A percentile compares a stretch with the other conserved stretches of the same genome.
These are phyloP conservation scores for Cladosporium cucumerinum DNA, from an alignment of 2,329 filamentous ascomycete species.

Conservation along the genomic window DNA sequence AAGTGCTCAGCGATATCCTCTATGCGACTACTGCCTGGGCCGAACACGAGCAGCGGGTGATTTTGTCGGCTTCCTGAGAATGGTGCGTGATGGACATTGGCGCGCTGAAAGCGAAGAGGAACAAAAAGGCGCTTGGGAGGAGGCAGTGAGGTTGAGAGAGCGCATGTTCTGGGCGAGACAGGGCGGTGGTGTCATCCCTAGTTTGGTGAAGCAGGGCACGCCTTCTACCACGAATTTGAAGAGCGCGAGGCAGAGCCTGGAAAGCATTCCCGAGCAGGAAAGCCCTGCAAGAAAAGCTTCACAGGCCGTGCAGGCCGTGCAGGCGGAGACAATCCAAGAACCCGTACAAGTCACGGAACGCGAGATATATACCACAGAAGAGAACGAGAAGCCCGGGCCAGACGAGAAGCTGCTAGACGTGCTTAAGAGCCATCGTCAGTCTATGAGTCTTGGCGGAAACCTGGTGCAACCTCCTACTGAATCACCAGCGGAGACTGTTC, in stretches of 20 bases:
- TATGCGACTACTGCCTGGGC: conserved; percentile 83
- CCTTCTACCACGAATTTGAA: conserved; percentile 8
- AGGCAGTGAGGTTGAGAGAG: conserved; percentile 82
- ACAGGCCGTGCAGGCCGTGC: conserved; percentile 1
- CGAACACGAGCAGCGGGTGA: conserved; percentile 86
- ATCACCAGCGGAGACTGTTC: background rate
- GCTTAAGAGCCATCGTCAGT: conserved; percentile 12
- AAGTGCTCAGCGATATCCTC: conserved; percentile 79
- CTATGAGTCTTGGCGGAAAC: conserved; percentile 14
- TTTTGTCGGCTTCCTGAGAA: conserved; percentile 84
- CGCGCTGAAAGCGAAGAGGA: conserved; percentile 77
- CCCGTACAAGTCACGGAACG: background rate
- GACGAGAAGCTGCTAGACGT: conserved; percentile 16
- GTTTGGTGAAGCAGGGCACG: conserved; percentile 31
- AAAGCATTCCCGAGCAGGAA: conserved; percentile 22
- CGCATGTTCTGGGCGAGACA: conserved; percentile 97
- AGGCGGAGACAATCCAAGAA: background rate
- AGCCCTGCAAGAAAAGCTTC: conserved; percentile 9
- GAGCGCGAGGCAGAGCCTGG: conserved; percentile 23
- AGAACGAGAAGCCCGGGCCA: background rate
- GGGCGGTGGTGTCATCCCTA: conserved; percentile 83
- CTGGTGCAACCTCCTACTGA: background rate
- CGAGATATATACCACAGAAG: background rate
- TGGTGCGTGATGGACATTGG: conserved; percentile 91
- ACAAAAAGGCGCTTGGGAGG: conserved; percentile 88